Evolutionary conservation across 2,329 filamentous ascomycete species (phyloP), one percentile per base, ranked within the genome.

Genomic region (Trichoderma atrobrunneum): DNA sequence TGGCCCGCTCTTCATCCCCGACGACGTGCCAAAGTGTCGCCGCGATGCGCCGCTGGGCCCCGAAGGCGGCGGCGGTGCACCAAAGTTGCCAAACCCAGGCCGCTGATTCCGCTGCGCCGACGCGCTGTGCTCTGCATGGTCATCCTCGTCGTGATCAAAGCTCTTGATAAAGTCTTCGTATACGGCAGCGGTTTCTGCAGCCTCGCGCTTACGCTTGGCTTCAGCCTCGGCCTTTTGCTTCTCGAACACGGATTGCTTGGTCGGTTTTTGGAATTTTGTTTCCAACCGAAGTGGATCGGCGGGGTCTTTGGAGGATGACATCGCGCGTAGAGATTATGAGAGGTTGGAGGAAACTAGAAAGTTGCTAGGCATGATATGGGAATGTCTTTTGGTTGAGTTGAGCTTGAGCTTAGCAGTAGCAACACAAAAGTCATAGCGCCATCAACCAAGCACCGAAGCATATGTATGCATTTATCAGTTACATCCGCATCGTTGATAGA

Each of bases 111-210:
- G 71, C 7, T 74, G 75, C 36, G 70, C 72, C 36, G 71, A 71
- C 57, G 74, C 72, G 66, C 71, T 66, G 14, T 61, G 63, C 32
- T 73, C 56, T 8, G 54, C 54, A 24, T 84, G 81, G 57, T 86
- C 84, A 54, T 87, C 85, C 30, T 88, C 87, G 48, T 91, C 89
- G 73, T 87, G 85, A 59, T 90, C 90, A 77, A 93, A 93, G 70
- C 88, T 94, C 81, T 95, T 95, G 71, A 96, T 89, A 76, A 97
- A 97, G 75, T 95, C 93, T 76, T 94, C 90, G 80, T 95, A 93
- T 1, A 94, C 93, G 28, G 93, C 94, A 26, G 92, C 93, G 7
- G 93, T 97, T 82, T 97, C 95, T 75, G 92, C 93, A 78, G 92
- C 92, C 81, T 97, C 95, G 76, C 93, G 89, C 76, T 89, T 87